Percentiles rank a stretch among this genome's conserved stretches.
phyloP scores from a whole-genome alignment of 768 basidiomycete genomes.

The Gymnopilus junonius region DNA sequence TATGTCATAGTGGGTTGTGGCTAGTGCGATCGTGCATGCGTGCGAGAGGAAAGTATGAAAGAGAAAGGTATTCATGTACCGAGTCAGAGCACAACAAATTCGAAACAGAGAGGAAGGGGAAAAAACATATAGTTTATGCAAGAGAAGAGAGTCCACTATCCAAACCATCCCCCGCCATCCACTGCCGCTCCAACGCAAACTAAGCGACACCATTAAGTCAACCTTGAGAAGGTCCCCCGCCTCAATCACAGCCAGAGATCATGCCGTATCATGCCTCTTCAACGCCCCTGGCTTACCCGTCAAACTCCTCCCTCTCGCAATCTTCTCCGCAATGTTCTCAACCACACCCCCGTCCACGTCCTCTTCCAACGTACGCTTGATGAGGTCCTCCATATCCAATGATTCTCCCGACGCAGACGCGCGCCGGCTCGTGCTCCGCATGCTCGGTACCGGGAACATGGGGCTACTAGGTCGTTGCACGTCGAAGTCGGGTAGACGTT shows the following conservation, averaged over 20 bases:
- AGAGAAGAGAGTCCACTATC: neutral
- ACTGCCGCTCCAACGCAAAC: too few relatives aligned
- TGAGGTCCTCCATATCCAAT: slow-evolving; percentile 66
- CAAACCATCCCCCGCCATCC: neutral
- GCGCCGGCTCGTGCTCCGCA: slow-evolving; percentile 45
- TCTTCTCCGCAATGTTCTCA: slow-evolving; percentile 65
- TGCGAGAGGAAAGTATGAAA: neutral
- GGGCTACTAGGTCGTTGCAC: slow-evolving; percentile 33
- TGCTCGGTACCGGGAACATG: slow-evolving; percentile 66
- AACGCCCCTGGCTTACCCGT: slow-evolving; percentile 53
- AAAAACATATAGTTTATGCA: neutral
- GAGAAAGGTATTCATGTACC: neutral
- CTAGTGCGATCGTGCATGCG: neutral
- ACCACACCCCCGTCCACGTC: slow-evolving; percentile 58
- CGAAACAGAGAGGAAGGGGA: neutral
- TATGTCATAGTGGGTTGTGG: neutral
- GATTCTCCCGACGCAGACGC: slow-evolving; percentile 38
- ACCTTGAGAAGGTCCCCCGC: neutral
- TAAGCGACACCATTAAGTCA: too few relatives aligned
- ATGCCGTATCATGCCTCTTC: slow-evolving; percentile 66
- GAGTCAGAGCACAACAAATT: neutral
- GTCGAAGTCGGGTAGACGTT: slow-evolving; percentile 69
- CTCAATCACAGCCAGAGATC: too few relatives aligned
- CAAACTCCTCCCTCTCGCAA: slow-evolving; percentile 54
- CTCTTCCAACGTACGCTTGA: slow-evolving; percentile 65